phyloP scores from a whole-genome alignment of 345 rosid genomes.

The Arabis hirsuta region DNA sequence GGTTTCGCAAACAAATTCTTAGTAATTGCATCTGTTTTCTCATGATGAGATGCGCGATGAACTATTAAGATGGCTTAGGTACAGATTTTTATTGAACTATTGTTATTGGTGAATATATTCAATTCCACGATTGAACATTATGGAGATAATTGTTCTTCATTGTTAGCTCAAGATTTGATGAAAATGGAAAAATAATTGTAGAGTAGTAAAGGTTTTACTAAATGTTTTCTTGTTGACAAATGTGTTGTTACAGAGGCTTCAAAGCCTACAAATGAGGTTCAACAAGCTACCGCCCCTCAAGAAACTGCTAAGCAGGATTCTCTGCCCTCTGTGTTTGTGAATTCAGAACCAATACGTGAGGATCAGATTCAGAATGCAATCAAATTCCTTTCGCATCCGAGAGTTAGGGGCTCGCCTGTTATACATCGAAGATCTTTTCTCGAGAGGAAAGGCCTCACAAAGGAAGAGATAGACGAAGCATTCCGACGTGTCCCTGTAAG shows the following conservation, averaged over 20 bases:
- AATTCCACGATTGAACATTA: not conserved
- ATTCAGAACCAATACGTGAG: conserved; percentile 89
- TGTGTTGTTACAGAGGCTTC: conserved; percentile 49
- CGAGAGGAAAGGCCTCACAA: conserved; percentile 94
- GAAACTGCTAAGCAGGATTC: conserved; percentile 55
- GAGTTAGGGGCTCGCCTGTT: conserved; percentile 90
- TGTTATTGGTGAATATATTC: conserved; percentile 7
- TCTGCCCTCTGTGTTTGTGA: conserved; percentile 71
- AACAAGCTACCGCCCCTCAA: conserved; percentile 48
- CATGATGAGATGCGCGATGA: not conserved
- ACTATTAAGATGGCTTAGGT: not conserved
- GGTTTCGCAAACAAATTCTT: not conserved
- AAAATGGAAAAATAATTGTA: not conserved
- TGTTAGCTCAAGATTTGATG: not conserved
- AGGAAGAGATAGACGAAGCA: conserved; percentile 98
- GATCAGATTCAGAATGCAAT: conserved; percentile 96
- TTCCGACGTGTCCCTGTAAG: conserved; percentile 92
- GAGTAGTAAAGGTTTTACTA: not conserved
- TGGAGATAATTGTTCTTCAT: not conserved
- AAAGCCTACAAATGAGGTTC: conserved; percentile 52
- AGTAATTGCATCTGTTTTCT: not conserved
- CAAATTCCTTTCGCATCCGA: conserved; percentile 94
- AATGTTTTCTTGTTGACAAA: not conserved
- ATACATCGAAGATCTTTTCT: conserved; percentile 91
- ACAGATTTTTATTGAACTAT: not conserved